Conservation (phyloP, 2,329 filamentous ascomycete species). For the Hypoxylon sp. region DNA sequence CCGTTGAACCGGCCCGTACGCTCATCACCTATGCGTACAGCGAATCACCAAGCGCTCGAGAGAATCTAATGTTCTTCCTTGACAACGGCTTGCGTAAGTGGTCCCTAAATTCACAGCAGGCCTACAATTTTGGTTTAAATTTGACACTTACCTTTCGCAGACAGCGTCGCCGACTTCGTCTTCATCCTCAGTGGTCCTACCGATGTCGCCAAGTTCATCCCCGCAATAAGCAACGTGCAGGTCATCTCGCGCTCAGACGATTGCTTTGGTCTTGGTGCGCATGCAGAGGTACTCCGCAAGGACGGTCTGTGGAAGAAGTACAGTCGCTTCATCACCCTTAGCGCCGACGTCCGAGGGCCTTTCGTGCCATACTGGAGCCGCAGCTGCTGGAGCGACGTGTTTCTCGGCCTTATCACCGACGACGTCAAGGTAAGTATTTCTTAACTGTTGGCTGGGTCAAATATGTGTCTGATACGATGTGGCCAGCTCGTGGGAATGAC, state of each 20-base stretch:
- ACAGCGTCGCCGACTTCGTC: conserved; percentile 50
- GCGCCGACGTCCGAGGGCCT: conserved; percentile 48
- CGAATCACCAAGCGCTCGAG: conserved; percentile 45
- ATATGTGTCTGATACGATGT: not conserved
- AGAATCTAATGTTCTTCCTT: conserved; percentile 50
- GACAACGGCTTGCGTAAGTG: conserved; percentile 45
- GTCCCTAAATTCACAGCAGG: not conserved
- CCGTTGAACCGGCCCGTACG: no score
- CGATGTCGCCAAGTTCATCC: conserved; percentile 39
- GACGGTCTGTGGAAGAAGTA: conserved; percentile 47
- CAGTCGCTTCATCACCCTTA: conserved; percentile 48
- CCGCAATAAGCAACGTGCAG: conserved; percentile 44
- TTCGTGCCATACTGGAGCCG: conserved; percentile 48
- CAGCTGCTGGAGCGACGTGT: conserved; percentile 50
- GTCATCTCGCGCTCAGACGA: conserved; percentile 44
- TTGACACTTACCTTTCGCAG: not conserved
- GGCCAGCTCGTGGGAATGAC: conserved; percentile 48
- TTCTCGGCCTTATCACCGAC: conserved; percentile 43
- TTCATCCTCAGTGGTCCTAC: conserved; percentile 51
- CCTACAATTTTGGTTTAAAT: not conserved
- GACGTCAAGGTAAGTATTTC: conserved; percentile 36
- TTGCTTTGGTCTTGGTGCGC: conserved; percentile 49
- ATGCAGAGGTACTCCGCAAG: conserved; percentile 46
- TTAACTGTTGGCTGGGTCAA: not conserved
- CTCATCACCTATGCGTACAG: conserved; percentile 49